Evolutionary conservation across 1,284 basidiomycete genomes (phyloP), one percentile per base, ranked within the genome.

Genomic region (Naganishia sp.): DNA sequence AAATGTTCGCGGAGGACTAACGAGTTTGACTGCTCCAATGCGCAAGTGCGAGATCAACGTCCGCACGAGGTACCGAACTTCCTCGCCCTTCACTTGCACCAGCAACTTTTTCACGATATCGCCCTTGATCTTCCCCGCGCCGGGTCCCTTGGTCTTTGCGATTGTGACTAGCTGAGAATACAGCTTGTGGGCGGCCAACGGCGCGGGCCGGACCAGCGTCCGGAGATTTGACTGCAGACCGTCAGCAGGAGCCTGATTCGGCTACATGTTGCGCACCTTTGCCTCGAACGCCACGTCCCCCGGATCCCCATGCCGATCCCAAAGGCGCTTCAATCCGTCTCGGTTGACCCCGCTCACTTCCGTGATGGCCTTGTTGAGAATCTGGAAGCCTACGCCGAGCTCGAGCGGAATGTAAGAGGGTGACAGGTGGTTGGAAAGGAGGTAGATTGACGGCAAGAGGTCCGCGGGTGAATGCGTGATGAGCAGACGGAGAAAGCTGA

Each of bases 211-310:
- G 52, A 90, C 78, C 35, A 93, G 81, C 0, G 90, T 92, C 55
- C 88, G 84, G 31, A 92, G 79, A 70, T 87, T 91, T 3, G 86
- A 86, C 77, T 71, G 21, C 3, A 4, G 23, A 7, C 15, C 5
- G 25, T 35, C 28, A 63, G 5, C 23, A 2, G 39, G 39, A 6
- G 25, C 18, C 42, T 18, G 15, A 41, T 21, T 18, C 21, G 3
- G 7, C 51, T 41, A 17, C 47, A 13, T n/a, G 13, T 6, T 5
- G 9, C 64, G 54, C 28, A 72, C 72, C 41, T 90, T 92, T 6
- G 91, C 90, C 68, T 87, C 85, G 72, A 87, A 92, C 2, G 92
- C 92, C 10, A 93, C 90, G 73, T 94, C 92, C 0, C 90, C 77
- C 60, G 86, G 84, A 77, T 92, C 90, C 18, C 90, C 90, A 49